phyloP scores from a whole-genome alignment of 306 rosid genomes.

The Ochetophila trinervis region DNA sequence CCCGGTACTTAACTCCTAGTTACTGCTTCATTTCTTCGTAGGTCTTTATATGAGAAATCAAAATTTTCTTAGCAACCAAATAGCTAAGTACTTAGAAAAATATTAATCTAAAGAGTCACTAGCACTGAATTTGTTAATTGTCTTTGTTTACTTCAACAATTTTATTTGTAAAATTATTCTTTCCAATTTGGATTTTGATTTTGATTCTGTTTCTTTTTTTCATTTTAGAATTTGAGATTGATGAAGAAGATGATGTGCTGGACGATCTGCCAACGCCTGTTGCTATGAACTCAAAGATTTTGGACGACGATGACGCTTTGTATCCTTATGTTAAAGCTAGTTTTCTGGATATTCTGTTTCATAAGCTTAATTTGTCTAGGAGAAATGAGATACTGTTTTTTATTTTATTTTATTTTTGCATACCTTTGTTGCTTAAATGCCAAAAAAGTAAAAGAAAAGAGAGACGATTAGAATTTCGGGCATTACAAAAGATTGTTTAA shows the following conservation, averaged over 20 bases:
- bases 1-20: conserved; percentile 34
- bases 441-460: too few species aligned
- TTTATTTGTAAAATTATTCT: background rate
- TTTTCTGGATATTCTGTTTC: background rate
- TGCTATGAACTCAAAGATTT: conserved; percentile 22
- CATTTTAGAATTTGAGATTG: conserved; percentile 42
- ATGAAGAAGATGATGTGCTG: conserved; percentile 42
- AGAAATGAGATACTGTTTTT: too few species aligned
- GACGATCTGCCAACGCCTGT: conserved; percentile 7
- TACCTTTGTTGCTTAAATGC: too few species aligned
- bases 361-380: background rate
- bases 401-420: too few species aligned
- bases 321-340: conserved; percentile 33
- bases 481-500: too few species aligned
- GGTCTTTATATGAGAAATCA: background rate
- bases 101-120: too few species aligned
- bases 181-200: background rate
- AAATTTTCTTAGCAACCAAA: background rate
- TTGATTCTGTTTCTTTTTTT: background rate
- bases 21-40: background rate
- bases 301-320: conserved; percentile 67
- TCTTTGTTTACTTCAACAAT: too few species aligned
- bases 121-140: too few species aligned
- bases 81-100: too few species aligned
- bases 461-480: too few species aligned